Percentiles rank a stretch among this genome's conserved stretches.
phyloP scores from a whole-genome alignment of 805 yeast species.

The Candida nanaspora region DNA sequence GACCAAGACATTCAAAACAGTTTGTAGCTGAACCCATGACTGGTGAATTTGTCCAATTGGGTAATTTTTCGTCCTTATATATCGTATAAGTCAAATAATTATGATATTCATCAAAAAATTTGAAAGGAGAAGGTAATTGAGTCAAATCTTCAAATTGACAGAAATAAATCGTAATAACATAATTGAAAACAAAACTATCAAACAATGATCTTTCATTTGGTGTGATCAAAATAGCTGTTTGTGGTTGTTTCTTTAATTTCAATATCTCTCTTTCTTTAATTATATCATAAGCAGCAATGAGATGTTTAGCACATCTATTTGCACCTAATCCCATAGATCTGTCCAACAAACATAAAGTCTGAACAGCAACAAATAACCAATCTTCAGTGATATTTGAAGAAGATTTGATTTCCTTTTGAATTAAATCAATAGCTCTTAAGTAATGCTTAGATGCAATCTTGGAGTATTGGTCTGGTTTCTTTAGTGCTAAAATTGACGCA shows the following conservation, averaged over 20 bases:
- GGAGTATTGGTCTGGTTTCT: conserved; percentile 15
- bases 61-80: conserved; percentile 1
- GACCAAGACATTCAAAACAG: conserved; percentile 30
- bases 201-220: conserved; percentile 2
- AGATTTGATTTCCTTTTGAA: conserved; percentile 12
- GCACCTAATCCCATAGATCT: conserved; percentile 22
- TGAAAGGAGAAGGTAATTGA: conserved; percentile 35
- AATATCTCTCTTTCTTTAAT: conserved; percentile 14
- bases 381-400: conserved; percentile 18
- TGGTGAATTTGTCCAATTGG: conserved; percentile 30
- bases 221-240: not conserved
- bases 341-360: conserved; percentile 30
- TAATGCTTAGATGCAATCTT: conserved; percentile 18
- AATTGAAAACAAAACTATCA: conserved; percentile 31
- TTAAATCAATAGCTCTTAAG: conserved; percentile 15
- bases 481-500: conserved; percentile 28
- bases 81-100: conserved; percentile 20
- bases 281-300: conserved; percentile 27
- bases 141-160: conserved; percentile 23
- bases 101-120: conserved; percentile 25
- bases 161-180: conserved; percentile 30
- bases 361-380: conserved; percentile 38
- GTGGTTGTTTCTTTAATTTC: not conserved
- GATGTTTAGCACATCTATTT: conserved; percentile 24
- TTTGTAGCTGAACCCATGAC: conserved; percentile 30